Base-by-base conservation (phyloP, 2,329 filamentous ascomycete genomes). In the Phaeosphaeria sp. region DNA sequence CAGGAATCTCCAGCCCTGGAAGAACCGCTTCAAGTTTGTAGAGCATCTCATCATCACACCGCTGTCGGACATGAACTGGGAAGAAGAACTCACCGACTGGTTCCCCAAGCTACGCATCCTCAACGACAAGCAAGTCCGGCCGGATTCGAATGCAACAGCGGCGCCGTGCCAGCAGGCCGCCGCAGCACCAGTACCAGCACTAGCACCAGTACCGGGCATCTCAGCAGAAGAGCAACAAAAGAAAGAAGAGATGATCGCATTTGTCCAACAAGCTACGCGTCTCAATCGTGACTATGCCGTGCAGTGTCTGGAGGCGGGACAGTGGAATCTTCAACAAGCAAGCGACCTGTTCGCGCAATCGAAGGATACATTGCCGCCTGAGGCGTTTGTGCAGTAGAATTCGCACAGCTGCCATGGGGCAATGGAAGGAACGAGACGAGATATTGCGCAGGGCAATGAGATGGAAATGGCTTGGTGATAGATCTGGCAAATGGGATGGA, bases 221-320 rank as follows among this genome's bases (percentile, higher is more conserved):
- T n/a, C 27, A 56, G 59, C 11, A 13, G 30, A 36, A 36, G 64
- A 61, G 44, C 59, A 63, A 40, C 66, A 68, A 49, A 55, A 90
- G 64, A 86, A 91, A 66, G 86, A 89, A 62, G 87, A 93, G 79
- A 82, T 96, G 72, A 81, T 87, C 21, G 67, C 81, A 20, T 89
- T 95, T 73, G 84, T 97, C 51, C 89, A 87, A 63, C 87, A 87
- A 63, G 87, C 87, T 69, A 97, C 93, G 1, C 87, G 88, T 56
- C 92, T 99, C 88, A 95, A 87, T 8, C 78, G 88, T 9, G 83
- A 91, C 57, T 96, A 91, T 74, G 90, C 93, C 1, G 86, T 89
- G 65, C 86, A 96, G 82, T 97, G 94, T 68, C 82, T 98, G 17
- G 84, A 87, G 2, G 88, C 93, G 57, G 91, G 89, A 55, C 86